Conservation (phyloP, 352 stramenopile species). For the Thraustotheca clavata region DNA sequence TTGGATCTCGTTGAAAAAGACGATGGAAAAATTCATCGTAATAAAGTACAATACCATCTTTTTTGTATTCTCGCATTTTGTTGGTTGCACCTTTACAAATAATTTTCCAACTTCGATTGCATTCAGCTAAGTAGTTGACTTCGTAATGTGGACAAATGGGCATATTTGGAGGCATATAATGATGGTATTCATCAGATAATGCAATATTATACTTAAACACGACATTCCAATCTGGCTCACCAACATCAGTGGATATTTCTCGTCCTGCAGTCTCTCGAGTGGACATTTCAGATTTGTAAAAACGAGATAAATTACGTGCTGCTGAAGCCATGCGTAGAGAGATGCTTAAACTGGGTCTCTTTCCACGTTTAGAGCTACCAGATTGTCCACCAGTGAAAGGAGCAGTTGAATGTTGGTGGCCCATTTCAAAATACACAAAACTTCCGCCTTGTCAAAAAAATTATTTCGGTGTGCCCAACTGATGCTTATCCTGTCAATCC, state of each 20-base stretch:
- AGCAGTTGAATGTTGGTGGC: background rate
- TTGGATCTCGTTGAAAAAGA: constrained; percentile 10
- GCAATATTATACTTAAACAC: background rate
- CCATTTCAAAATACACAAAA: background rate
- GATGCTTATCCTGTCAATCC: too few relatives aligned
- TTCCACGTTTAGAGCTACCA: background rate
- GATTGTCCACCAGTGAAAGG: background rate
- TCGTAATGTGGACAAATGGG: constrained; percentile 11
- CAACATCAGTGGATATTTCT: background rate
- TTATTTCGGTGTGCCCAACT: too few relatives aligned
- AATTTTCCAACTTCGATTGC: constrained; percentile 13
- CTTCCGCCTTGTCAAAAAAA: background rate
- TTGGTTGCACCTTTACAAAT: constrained; percentile 7
- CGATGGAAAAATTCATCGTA: constrained; percentile 19
- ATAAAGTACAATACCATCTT: constrained; percentile 13
- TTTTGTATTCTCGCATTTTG: constrained; percentile 16
- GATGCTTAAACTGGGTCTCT: background rate
- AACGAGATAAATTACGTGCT: background rate
- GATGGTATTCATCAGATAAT: constrained; percentile 1
- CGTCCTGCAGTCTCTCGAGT: too few relatives aligned
- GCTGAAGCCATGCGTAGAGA: background rate
- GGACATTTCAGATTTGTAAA: background rate
- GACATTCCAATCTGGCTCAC: background rate
- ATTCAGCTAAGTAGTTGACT: constrained; percentile 9
- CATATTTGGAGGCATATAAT: constrained; percentile 18